These are phyloP conservation scores for Quercus wislizeni DNA, from an alignment of 306 rosid genomes.

Conservation along the genomic window DNA sequence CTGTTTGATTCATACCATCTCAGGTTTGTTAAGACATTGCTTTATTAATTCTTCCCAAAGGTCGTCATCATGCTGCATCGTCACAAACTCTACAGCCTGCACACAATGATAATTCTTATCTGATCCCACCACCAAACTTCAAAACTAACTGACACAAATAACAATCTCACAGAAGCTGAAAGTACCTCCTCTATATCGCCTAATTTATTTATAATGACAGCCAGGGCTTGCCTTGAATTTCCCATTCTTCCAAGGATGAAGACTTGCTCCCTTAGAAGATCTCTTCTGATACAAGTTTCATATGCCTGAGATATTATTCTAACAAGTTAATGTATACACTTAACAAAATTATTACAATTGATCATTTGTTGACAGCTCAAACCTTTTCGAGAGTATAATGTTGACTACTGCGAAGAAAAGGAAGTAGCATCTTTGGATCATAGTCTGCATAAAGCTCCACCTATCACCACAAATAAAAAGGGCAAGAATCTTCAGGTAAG, in stretches of 20 bases:
- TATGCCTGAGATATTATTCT: conserved; percentile 63
- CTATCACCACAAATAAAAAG: conserved; percentile 45
- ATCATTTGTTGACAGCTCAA: conserved; percentile 26
- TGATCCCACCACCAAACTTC: conserved; percentile 6
- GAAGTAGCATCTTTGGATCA: conserved; percentile 87
- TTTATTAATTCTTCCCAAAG: conserved; percentile 60
- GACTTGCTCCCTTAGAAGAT: conserved; percentile 81
- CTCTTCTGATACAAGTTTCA: conserved; percentile 67
- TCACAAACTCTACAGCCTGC: conserved; percentile 79
- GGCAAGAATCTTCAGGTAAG: neutral
- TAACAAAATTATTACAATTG: conserved; percentile 13
- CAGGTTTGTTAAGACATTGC: conserved; percentile 65
- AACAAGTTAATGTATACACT: conserved; percentile 24
- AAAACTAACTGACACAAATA: conserved; percentile 15
- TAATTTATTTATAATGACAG: conserved; percentile 73
- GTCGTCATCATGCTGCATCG: conserved; percentile 61
- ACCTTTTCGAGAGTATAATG: conserved; percentile 98
- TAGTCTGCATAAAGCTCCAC: conserved; percentile 97
- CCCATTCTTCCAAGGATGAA: conserved; percentile 99
- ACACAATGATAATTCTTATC: conserved; percentile 22
- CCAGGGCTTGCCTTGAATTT: conserved; percentile 80
- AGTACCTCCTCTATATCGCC: conserved; percentile 95
- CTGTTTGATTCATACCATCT: conserved; percentile 38
- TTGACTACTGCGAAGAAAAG: conserved; percentile 95
- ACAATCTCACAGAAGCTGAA: conserved; percentile 14